Percentiles rank a stretch among this genome's conserved stretches.
These are phyloP conservation scores for Lyophyllum atratum DNA, from an alignment of 768 basidiomycete genomes.

Conservation along the genomic window DNA sequence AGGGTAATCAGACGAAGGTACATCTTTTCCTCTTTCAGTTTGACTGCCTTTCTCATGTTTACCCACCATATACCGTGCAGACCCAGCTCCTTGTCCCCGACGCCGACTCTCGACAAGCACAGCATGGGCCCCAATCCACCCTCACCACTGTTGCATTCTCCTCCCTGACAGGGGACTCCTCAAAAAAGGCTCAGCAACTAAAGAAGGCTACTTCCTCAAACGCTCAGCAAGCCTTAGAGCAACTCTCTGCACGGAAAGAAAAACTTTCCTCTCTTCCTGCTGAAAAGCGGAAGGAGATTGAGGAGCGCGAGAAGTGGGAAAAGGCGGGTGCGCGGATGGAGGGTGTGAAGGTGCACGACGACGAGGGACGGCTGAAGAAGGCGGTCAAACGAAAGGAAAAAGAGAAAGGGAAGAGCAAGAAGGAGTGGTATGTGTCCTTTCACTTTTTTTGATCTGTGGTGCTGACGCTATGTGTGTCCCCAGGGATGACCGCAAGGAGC, in stretches of 20 bases:
- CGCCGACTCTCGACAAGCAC: conserved; percentile 25
- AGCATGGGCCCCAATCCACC: conserved; percentile 35
- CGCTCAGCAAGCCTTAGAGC: conserved; percentile 82
- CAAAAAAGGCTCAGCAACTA: conserved; percentile 53
- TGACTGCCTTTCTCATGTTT: neutral
- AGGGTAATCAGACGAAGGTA: conserved; percentile 59
- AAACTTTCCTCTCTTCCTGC: conserved; percentile 77
- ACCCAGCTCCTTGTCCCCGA: conserved; percentile 76
- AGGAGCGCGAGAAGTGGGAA: conserved; percentile 86
- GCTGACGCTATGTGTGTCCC: conserved; percentile 3
- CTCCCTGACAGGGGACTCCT: conserved; percentile 53
- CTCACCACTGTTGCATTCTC: conserved; percentile 74
- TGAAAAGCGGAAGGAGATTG: conserved; percentile 77
- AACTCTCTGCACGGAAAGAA: conserved; percentile 75
- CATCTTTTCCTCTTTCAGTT: conserved; percentile 12
- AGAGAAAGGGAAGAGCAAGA: conserved; percentile 81
- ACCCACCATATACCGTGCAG: conserved; percentile 33
- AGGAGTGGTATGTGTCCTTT: conserved; percentile 63
- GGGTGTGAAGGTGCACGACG: conserved; percentile 90
- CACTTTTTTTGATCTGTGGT: neutral
- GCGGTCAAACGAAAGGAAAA: conserved; percentile 93
- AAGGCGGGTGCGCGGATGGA: conserved; percentile 88
- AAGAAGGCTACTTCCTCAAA: conserved; percentile 65
- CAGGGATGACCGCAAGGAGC: conserved; percentile 89
- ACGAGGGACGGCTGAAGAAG: conserved; percentile 85